Conservation (phyloP, 345 rosid genomes). For the Moricandia moricandioides region DNA sequence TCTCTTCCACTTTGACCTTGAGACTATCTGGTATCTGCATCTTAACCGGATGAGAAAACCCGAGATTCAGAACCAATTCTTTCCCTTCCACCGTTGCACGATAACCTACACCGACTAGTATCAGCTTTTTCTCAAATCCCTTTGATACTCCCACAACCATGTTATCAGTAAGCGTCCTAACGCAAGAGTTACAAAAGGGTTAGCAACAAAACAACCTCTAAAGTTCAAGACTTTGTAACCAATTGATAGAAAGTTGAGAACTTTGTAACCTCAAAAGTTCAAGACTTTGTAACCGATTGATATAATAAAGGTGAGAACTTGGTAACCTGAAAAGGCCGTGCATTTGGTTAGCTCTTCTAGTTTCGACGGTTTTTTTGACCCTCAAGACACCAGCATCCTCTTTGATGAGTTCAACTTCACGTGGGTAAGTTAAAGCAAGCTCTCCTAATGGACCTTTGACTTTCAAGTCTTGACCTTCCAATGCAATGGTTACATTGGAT, state of each 20-base stretch:
- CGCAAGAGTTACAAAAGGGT: not conserved
- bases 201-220: slow-evolving; percentile 6
- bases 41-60: slow-evolving; percentile 92
- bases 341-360: slow-evolving; percentile 94
- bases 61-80: slow-evolving; percentile 75
- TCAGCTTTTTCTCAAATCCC: slow-evolving; percentile 94
- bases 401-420: slow-evolving; percentile 67
- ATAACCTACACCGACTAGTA: slow-evolving; percentile 86
- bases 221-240: not conserved
- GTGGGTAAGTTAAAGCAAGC: slow-evolving; percentile 66
- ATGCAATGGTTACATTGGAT: slow-evolving; percentile 59
- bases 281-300: not conserved
- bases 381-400: slow-evolving; percentile 63
- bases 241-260: not conserved
- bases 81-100: slow-evolving; percentile 81
- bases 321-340: slow-evolving; percentile 94
- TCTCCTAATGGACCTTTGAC: slow-evolving; percentile 95
- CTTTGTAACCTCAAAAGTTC: not conserved
- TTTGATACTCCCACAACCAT: slow-evolving; percentile 94
- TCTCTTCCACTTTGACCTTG: slow-evolving; percentile 82
- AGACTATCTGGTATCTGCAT: slow-evolving; percentile 73
- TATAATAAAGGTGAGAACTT: not conserved
- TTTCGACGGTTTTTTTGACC: slow-evolving; percentile 69
- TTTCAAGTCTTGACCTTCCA: slow-evolving; percentile 66
- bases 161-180: slow-evolving; percentile 90